phyloP scores from a whole-genome alignment of 257 asterid genomes.

The Solanum neorickii region DNA sequence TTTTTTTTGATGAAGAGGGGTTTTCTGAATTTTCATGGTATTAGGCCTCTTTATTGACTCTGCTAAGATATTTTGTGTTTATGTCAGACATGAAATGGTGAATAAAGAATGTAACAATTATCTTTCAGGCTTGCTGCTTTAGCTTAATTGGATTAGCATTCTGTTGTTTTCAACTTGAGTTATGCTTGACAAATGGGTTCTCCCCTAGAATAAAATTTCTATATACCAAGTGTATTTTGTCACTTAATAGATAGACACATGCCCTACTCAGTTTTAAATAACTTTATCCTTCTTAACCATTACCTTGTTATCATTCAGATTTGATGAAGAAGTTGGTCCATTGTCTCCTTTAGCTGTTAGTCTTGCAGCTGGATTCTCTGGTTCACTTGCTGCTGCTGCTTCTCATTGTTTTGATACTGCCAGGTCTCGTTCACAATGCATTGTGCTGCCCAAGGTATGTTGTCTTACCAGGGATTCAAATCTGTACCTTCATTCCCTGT shows the following conservation, averaged over 20 bases:
- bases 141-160: neutral
- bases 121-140: neutral
- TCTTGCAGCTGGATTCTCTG: constrained; percentile 90
- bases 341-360: constrained; percentile 78
- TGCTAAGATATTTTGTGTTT: neutral
- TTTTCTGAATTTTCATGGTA: neutral
- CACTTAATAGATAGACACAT: neutral
- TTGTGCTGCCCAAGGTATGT: constrained; percentile 71
- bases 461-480: neutral
- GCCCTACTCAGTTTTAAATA: neutral
- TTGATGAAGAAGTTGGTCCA: constrained; percentile 68
- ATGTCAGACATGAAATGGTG: neutral
- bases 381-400: constrained; percentile 93
- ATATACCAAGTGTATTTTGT: neutral
- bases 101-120: neutral
- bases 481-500: neutral
- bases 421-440: constrained; percentile 72
- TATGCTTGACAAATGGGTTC: neutral
- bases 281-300: neutral
- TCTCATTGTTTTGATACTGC: constrained; percentile 94
- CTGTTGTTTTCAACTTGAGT: neutral
- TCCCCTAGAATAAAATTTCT: neutral
- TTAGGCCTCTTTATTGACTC: neutral
- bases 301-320: constrained; percentile 19
- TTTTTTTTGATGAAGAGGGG: neutral